Evolutionary conservation across 495 filamentous ascomycete species (phyloP), one percentile per base, ranked within the genome.

Genomic region (Penicillium desertorum): DNA sequence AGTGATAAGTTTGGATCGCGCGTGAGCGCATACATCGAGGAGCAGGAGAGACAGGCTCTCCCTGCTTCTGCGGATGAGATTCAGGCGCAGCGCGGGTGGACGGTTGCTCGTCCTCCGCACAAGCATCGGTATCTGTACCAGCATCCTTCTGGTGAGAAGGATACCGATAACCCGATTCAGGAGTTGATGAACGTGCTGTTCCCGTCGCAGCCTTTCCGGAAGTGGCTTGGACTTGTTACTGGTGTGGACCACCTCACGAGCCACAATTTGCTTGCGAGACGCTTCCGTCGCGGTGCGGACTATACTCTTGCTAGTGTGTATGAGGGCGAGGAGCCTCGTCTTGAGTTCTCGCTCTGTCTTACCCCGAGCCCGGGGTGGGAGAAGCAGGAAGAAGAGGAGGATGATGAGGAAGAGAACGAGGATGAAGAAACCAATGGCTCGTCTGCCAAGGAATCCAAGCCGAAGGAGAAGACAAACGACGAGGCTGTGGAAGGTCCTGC

Each of bases 61-160:
- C 76, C 74, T 19, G 30, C 46, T 7, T 75, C 74, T 27, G 81
- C 77, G 36, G 64, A 75, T 2, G 82, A 85, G 54, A 85, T 90
- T 52, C 81, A 89, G 58, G 78, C 80, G 5, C 57, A 62, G 57
- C 79, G 76, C 25, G 74, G 77, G 8, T 93, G 89, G 89, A 82
- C 81, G 41, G 86, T 94, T 14, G 89, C 94, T 20, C 79, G 85
- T 14, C 94, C 94, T 32, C 94, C 94, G 3, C 92, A 98, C 74
- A 99, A 98, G 72, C 92, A 96, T 63, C 90, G 92, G 4, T 99
- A 87, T 73, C 74, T 95, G 11, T 99, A 90, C 72, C 82, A 89
- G 41, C 83, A 91, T 52, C 62, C 74, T 12, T 68, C 76, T 1
- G 64, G 43, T 5, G 22, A 64, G 9, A 25, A 64, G 41, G 69